phyloP scores from a whole-genome alignment of 805 yeast species.

The Cyberlindnera meyerae region DNA sequence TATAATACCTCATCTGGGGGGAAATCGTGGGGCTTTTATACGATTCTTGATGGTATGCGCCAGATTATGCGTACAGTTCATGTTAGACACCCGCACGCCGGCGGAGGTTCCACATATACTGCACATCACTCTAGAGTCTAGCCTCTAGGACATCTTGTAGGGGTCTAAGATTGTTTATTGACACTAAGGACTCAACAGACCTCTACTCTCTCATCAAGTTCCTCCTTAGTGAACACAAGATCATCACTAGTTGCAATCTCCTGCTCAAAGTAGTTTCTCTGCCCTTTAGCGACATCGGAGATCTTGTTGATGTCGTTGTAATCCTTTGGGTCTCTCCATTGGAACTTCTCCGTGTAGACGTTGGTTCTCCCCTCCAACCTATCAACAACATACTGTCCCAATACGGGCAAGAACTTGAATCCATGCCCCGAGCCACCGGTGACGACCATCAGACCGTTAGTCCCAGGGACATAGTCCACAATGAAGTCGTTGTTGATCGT shows the following conservation, averaged over 20 bases:
- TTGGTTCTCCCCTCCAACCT: constrained; percentile 30
- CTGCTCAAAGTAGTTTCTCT: constrained; percentile 31
- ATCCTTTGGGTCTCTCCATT: constrained; percentile 29
- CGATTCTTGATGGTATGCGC: too few relatives aligned
- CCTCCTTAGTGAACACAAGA: constrained; percentile 13
- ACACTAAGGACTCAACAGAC: too few relatives aligned
- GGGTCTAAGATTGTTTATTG: too few relatives aligned
- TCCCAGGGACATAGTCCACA: constrained; percentile 25
- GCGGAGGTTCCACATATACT: too few relatives aligned
- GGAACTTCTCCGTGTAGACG: constrained; percentile 28
- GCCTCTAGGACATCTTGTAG: too few relatives aligned
- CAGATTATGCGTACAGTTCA: too few relatives aligned
- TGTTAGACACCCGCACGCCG: too few relatives aligned
- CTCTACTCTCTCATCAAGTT: too few relatives aligned
- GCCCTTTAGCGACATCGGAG: constrained; percentile 13
- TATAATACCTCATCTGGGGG: too few relatives aligned
- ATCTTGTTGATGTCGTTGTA: constrained; percentile 25
- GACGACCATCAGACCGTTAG: constrained; percentile 26
- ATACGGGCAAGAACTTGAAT: constrained; percentile 31
- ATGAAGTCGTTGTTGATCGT: constrained; percentile 30
- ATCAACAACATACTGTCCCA: constrained; percentile 29
- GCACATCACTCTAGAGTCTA: too few relatives aligned
- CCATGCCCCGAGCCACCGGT: constrained; percentile 36
- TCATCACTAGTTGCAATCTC: constrained; percentile 18
- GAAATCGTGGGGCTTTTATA: too few relatives aligned